A percentile compares a stretch with the other conserved stretches of the same genome.
These are phyloP conservation scores for Hansenula sp. DNA, from an alignment of 1,139 yeast genomes.

Conservation along the genomic window DNA sequence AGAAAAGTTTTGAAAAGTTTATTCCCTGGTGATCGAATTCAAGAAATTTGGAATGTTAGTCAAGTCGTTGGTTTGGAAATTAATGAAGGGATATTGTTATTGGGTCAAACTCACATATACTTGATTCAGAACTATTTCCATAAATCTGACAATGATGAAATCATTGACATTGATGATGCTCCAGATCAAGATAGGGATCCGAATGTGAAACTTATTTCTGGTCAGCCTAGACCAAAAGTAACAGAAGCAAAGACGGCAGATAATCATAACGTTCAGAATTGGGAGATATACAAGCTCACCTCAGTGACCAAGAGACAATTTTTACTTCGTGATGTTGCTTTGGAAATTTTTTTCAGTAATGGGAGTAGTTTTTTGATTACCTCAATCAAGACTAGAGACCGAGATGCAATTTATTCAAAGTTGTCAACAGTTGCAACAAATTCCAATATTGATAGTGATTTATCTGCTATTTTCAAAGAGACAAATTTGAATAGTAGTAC, in stretches of 20 bases:
- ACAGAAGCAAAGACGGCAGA: conserved; percentile 26
- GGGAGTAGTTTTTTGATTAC: conserved; percentile 67
- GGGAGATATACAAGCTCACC: conserved; percentile 54
- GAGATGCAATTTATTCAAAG: conserved; percentile 52
- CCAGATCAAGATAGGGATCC: conserved; percentile 59
- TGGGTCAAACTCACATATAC: conserved; percentile 61
- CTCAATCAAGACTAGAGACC: conserved; percentile 41
- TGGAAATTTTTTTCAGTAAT: conserved; percentile 70
- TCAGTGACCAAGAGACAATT: conserved; percentile 72
- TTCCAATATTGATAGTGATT: conserved; percentile 42
- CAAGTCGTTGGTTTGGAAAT: conserved; percentile 71
- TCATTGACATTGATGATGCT: conserved; percentile 64
- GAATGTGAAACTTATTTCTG: conserved; percentile 54
- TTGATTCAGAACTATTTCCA: conserved; percentile 67
- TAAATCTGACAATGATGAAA: conserved; percentile 48
- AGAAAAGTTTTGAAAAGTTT: conserved; percentile 67
- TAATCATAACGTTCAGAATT: conserved; percentile 44
- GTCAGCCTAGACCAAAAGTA: conserved; percentile 22
- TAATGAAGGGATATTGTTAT: conserved; percentile 64
- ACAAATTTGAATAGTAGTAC: conserved; percentile 30
- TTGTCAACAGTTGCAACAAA: conserved; percentile 43
- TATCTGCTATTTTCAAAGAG: conserved; percentile 46
- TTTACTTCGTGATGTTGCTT: conserved; percentile 68
- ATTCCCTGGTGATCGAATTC: conserved; percentile 66
- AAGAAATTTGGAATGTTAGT: conserved; percentile 69